These are phyloP conservation scores for Comarum palustre DNA, from an alignment of 306 rosid genomes.

Conservation along the genomic window DNA sequence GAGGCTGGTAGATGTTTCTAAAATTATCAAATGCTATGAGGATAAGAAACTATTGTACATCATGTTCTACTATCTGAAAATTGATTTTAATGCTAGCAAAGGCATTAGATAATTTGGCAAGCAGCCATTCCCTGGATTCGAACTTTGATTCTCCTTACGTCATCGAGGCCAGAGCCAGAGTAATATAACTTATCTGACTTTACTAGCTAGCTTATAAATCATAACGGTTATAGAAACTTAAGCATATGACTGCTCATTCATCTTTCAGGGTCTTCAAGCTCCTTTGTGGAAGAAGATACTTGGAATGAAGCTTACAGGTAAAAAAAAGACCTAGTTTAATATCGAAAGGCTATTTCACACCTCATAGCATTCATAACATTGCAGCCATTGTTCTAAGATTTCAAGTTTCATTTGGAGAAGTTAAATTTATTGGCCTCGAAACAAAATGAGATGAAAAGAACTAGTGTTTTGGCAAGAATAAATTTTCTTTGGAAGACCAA, in stretches of 20 bases:
- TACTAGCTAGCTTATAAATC: not conserved
- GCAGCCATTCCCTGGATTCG: slow-evolving; percentile 65
- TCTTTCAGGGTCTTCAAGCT: slow-evolving; percentile 73
- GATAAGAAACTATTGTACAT: not conserved
- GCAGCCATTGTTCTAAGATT: not conserved
- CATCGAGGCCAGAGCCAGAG: slow-evolving; percentile 81
- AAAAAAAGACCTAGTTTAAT: slow-evolving; percentile 4
- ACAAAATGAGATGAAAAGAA: not conserved
- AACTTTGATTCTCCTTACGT: slow-evolving; percentile 85
- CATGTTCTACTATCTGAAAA: slow-evolving; percentile 19
- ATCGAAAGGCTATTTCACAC: not conserved
- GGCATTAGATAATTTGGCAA: slow-evolving; percentile 84
- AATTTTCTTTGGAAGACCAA: not conserved
- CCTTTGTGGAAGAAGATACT: slow-evolving; percentile 87
- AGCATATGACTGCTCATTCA: not conserved
- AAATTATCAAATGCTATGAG: not conserved
- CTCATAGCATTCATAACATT: not conserved
- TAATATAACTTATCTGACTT: slow-evolving; percentile 20
- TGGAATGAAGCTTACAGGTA: slow-evolving; percentile 90
- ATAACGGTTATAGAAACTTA: not conserved
- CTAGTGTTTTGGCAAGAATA: not conserved
- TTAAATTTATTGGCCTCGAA: not conserved
- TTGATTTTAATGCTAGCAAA: slow-evolving; percentile 68
- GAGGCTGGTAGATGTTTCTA: slow-evolving; percentile 66
- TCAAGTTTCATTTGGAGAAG: not conserved